Evolutionary conservation across 495 filamentous ascomycete genomes (phyloP), one percentile per base, ranked within the genome.

Genomic region (Evernia prunastri): DNA sequence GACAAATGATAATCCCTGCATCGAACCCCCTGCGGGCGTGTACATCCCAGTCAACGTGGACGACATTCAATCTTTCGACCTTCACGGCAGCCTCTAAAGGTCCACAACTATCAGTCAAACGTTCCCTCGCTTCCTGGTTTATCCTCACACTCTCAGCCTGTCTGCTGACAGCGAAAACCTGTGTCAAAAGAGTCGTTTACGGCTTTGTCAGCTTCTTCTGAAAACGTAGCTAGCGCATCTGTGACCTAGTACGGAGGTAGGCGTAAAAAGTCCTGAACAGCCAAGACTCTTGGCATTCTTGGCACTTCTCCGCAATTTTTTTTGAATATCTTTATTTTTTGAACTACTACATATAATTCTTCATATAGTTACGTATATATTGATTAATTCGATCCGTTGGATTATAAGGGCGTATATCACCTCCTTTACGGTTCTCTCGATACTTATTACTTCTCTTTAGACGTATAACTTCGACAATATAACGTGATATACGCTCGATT

Each of bases 401-500:
- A 53, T 53, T 64, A 70, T 72, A 75, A 29, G 74, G 72, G 35
- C 74, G 47, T 33, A 65, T 73, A 31, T 73, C 73, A 45, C 76
- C 57, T 74, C 76, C 35, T 42, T 13, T n/a, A 60, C 29, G 13
- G 13, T 42, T 18, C 29, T 27, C 57, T 40, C 56, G 63, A 40
- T 60, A 54, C 58, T 45, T 54, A 58, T 67, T 56, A 63, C 76
- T 63, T 5, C 67, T 56, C 29, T 65, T 71, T 65, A 80, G 79
- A 15, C 82, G 47, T 66, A 80, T 75, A 7, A 78, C 79, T 65
- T 82, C 78, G 12, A 7, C 47, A 53, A 53, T 53, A n/a, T n/a
- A 9, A 6, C 47, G 6, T 18, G 47, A 17, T 53, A 53, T 53
- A 6, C 47, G 47, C 17, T 53, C 47, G 27, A n/a, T n/a, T n/a